Conservation (phyloP, 2,329 filamentous ascomycete species). For the Arthroderma sp. region DNA sequence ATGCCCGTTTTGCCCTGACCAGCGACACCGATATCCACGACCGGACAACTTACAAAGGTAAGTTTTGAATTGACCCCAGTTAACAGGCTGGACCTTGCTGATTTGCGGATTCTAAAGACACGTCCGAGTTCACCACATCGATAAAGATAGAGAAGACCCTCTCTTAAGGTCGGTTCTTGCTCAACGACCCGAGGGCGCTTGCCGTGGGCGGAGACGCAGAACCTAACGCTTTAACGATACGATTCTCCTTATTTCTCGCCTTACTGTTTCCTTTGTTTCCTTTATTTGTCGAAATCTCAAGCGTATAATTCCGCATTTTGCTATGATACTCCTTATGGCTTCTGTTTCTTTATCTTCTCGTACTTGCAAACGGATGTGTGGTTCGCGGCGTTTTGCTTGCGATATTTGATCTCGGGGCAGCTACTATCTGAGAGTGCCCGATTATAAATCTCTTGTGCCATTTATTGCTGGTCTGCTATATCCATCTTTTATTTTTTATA, state of each 20-base stretch:
- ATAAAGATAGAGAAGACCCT: slow-evolving; percentile 80
- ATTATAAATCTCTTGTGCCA: too few species aligned
- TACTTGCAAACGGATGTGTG: background rate
- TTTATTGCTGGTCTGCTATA: too few species aligned
- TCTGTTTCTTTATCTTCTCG: background rate
- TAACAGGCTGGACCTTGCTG: slow-evolving; percentile 4
- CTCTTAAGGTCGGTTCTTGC: slow-evolving; percentile 68
- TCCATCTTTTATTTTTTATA: too few species aligned
- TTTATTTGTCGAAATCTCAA: background rate
- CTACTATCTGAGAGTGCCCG: too few species aligned
- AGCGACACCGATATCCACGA: slow-evolving; percentile 86
- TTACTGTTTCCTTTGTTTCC: background rate
- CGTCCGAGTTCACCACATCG: slow-evolving; percentile 79
- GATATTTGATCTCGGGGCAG: too few species aligned
- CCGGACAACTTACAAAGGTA: slow-evolving; percentile 94
- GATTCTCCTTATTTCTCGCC: background rate
- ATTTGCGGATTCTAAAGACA: slow-evolving; percentile 44
- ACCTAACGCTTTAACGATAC: slow-evolving; percentile 4
- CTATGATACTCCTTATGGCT: background rate
- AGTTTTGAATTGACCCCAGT: slow-evolving; percentile 15
- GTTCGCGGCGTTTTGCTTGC: too few species aligned
- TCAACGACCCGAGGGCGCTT: slow-evolving; percentile 72
- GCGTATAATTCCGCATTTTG: background rate
- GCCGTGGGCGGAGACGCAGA: slow-evolving; percentile 62
- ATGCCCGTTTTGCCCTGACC: slow-evolving; percentile 87